Conservation (phyloP, 306 rosid genomes). For the Trichosanthes truncata region DNA sequence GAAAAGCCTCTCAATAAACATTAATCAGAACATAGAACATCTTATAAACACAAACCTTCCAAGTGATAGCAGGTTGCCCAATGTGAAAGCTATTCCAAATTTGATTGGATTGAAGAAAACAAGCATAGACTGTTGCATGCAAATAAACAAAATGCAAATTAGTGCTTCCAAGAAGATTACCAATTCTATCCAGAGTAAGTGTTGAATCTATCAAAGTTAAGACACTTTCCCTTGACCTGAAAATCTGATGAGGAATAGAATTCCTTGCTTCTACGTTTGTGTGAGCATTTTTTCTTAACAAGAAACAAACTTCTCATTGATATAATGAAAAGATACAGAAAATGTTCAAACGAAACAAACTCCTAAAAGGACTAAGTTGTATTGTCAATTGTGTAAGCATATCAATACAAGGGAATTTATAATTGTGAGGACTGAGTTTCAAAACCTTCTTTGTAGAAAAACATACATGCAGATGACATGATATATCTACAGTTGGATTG, state of each 20-base stretch:
- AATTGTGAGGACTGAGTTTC: not conserved
- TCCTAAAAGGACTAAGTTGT: not conserved
- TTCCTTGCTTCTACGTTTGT: not conserved
- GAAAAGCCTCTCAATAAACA: not conserved
- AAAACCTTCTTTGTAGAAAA: not conserved
- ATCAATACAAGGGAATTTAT: not conserved
- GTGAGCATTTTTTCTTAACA: not conserved
- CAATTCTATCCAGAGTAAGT: not conserved
- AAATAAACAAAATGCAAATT: conserved; percentile 15
- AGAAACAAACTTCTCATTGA: not conserved
- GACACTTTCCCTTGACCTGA: conserved; percentile 1
- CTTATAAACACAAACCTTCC: conserved; percentile 61
- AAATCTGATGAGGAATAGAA: not conserved
- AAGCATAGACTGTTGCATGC: conserved; percentile 72
- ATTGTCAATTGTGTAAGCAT: not conserved
- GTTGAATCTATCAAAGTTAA: not conserved
- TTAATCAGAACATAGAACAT: not conserved
- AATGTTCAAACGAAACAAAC: not conserved
- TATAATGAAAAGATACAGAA: not conserved
- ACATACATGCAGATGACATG: not conserved
- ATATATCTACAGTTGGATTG: not conserved
- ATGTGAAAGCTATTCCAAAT: conserved; percentile 83
- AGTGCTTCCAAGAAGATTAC: conserved; percentile 14
- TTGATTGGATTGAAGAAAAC: conserved; percentile 89
- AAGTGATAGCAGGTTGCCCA: conserved; percentile 83